Conservation (phyloP, 83 land plant genomes). For the Picea mariana region DNA sequence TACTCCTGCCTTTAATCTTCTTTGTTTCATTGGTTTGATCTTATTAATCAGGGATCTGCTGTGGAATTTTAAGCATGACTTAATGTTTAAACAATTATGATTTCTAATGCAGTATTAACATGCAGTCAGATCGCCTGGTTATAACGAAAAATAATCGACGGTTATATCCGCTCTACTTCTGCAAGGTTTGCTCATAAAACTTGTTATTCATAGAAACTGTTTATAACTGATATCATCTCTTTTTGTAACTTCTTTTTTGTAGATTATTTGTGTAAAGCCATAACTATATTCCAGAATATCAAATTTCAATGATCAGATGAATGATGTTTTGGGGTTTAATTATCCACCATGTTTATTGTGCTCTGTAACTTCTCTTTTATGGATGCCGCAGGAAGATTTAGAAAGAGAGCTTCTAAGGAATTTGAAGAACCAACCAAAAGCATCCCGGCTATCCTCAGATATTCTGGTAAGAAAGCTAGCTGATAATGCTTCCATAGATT, state of each 20-base stretch:
- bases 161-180: conserved; percentile 62
- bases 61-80: too few species aligned
- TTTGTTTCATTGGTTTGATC: neutral
- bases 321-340: neutral
- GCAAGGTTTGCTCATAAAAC: conserved; percentile 42
- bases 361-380: neutral
- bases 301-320: neutral
- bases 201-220: neutral
- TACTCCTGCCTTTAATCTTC: neutral
- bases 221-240: neutral
- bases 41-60: too few species aligned
- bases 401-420: conserved; percentile 54
- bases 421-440: conserved; percentile 18
- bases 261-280: neutral
- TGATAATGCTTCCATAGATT: neutral
- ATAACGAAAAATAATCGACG: conserved; percentile 66
- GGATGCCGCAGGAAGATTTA: conserved; percentile 58
- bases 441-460: neutral
- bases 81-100: conserved; percentile 13
- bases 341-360: too few species aligned
- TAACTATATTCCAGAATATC: neutral
- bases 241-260: neutral
- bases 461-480: conserved; percentile 9
- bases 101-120: conserved; percentile 17
- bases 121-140: conserved; percentile 73